These are phyloP conservation scores for Pseudoneurospora amorphoporcata DNA, from an alignment of 495 filamentous ascomycete genomes.

Conservation along the genomic window DNA sequence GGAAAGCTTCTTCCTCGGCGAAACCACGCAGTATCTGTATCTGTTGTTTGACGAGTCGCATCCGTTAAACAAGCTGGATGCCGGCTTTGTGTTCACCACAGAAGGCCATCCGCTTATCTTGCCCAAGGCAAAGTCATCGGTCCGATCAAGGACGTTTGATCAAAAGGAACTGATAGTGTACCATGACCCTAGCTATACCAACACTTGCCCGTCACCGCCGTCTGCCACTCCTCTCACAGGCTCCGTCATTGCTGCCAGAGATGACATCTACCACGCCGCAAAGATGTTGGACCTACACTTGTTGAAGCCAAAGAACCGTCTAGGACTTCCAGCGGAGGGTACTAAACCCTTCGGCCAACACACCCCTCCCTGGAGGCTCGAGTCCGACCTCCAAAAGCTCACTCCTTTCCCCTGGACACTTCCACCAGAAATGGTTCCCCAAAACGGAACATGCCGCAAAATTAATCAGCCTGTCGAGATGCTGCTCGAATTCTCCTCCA, in stretches of 20 bases:
- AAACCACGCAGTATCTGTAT: constrained; percentile 92
- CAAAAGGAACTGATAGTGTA: constrained; percentile 17
- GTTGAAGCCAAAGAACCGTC: constrained; percentile 29
- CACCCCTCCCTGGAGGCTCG: constrained; percentile 13
- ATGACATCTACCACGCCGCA: constrained; percentile 87
- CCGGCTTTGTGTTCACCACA: constrained; percentile 85
- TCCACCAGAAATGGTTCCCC: constrained; percentile 59
- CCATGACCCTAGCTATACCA: constrained; percentile 29
- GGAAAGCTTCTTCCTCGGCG: constrained; percentile 98
- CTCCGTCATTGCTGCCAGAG: constrained; percentile 70
- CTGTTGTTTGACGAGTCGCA: constrained; percentile 78
- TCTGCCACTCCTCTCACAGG: constrained; percentile 50
- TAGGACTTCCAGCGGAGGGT: constrained; percentile 19
- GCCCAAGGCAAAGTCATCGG: constrained; percentile 35
- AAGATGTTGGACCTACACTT: constrained; percentile 73
- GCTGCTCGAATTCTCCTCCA: constrained; percentile 72
- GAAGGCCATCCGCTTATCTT: constrained; percentile 92
- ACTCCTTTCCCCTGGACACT: constrained; percentile 89
- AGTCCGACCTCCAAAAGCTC: constrained; percentile 49
- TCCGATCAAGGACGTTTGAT: constrained; percentile 4
- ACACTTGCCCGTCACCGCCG: constrained; percentile 53
- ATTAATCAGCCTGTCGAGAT: constrained; percentile 45
- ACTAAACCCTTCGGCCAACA: constrained; percentile 29
- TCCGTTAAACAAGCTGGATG: constrained; percentile 78
- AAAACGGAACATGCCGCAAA: constrained; percentile 57